phyloP scores from a whole-genome alignment of 2,329 filamentous ascomycete species.

The Fusarium caatingaense region DNA sequence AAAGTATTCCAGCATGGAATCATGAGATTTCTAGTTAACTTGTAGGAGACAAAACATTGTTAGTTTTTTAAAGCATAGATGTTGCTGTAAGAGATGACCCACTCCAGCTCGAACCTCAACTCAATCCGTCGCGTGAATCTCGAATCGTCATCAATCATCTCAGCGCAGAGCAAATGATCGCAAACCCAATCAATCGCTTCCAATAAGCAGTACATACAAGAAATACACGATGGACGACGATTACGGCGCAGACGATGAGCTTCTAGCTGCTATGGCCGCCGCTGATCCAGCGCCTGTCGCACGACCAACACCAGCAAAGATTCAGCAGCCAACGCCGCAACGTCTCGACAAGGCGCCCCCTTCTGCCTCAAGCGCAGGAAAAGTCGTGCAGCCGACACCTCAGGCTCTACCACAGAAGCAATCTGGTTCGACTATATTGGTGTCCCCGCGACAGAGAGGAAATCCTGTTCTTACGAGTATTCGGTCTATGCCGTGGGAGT shows the following conservation, averaged over 20 bases:
- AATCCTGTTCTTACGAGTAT: slow-evolving; percentile 91
- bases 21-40: too few species aligned
- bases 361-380: slow-evolving; percentile 56
- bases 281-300: slow-evolving; percentile 52
- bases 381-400: slow-evolving; percentile 87
- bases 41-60: not conserved
- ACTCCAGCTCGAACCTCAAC: slow-evolving; percentile 18
- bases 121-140: slow-evolving; percentile 29
- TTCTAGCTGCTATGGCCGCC: slow-evolving; percentile 66
- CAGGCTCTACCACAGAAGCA: slow-evolving; percentile 78
- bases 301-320: slow-evolving; percentile 53
- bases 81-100: slow-evolving; percentile 19
- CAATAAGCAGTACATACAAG: not conserved
- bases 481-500: slow-evolving; percentile 90
- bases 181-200: not conserved
- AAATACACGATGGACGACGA: slow-evolving; percentile 61
- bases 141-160: slow-evolving; percentile 1
- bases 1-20: too few species aligned
- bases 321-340: slow-evolving; percentile 65
- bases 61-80: not conserved
- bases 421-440: slow-evolving; percentile 81
- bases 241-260: slow-evolving; percentile 67
- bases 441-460: slow-evolving; percentile 92
- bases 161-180: not conserved
- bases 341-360: slow-evolving; percentile 64